Base-by-base conservation (phyloP, 768 basidiomycete species). In the Scleroderma citrinum region DNA sequence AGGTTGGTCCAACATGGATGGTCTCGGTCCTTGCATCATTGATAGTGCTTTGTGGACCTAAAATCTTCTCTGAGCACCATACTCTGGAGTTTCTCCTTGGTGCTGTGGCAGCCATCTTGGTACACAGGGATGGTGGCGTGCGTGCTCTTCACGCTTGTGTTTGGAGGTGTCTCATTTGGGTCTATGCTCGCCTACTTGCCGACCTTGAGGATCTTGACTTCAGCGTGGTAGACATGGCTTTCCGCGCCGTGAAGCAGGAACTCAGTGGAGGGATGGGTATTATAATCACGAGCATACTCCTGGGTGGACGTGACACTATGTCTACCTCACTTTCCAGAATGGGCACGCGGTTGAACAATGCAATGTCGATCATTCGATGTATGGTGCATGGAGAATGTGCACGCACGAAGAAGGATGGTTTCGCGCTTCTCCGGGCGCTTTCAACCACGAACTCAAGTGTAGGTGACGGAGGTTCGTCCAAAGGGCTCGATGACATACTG, bases 141-240 rank as follows among this genome's bases (percentile, higher is more conserved):
- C 67, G 66, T 12, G 58, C 64, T 16, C 62, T 79, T 7, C 70
- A 74, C 37, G 59, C 72, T 1, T 70, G 70, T 31, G 61, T 76
- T 19, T 85, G 81, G 81, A 70, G 67, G 45, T 71, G 76, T 45
- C 65, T 83, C 23, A 62, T 83, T 19, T 83, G 82, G 81, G 72
- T 75, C 2, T 81, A 76, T 50, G 63, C 71, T 17, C 70, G 69
- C 16, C 56, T 81, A 40, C 67, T 70, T 38, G 17, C 49, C 39
- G 32, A 21, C 30, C 19, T 54, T 12, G 57, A 55, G 14, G 47
- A 52, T 3, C 46, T 56, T 12, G 59, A 67, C 4, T 48, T 61
- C 14, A 58, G 63, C 3, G 56, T 55, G 1, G 65, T 60, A 34
- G 68, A 72, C 14, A 64, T 60, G 0, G 71, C 72, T 1, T 75